Evolutionary conservation across 768 basidiomycete genomes (phyloP), one percentile per base, ranked within the genome.

Genomic region (Porphyrellus cyaneotinctus): DNA sequence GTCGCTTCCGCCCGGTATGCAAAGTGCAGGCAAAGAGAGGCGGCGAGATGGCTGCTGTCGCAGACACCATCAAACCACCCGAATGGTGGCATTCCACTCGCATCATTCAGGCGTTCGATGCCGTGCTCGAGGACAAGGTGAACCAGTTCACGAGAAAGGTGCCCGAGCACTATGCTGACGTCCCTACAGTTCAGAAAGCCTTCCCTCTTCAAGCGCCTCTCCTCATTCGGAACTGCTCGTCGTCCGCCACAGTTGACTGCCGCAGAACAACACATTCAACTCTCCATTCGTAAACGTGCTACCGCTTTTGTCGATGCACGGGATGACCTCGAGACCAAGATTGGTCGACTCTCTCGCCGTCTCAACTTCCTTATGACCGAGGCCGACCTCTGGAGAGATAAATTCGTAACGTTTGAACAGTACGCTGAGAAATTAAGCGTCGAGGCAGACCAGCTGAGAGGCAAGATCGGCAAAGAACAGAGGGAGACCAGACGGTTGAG

Each of bases 61-160:
- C 91, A 3, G 94, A 95, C 63, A 86, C 88, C 58, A 88, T 95
- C 64, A 88, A 90, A 63, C 77, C 91, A 35, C 94, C 94, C 0
- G 85, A 86, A 58, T 97, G 94, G 94, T 97, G 93, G 93, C 85
- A 92, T 62, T 90, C 88, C 30, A 91, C 89, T 3, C 83, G 87
- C 43, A 89, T 95, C 61, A 88, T 97, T 48, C 85, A 88, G 60
- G 93, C 91, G 13, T 93, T 97, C 56, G 93, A 95, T 66, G 76
- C 75, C 43, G 91, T 95, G 33, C 76, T 97, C 49, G 83, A 87
- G 58, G 89, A 95, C 63, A 90, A 83, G 79, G 89, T 90, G 71
- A 63, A 38, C 23, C 24, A 20, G 26, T 37, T 31, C 13, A 20
- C 30, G 14, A 4, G 0, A 4, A 23, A 38, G 28, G 24, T 5